Conservation (phyloP, 805 yeast species). For the Yueomyces sp. region DNA sequence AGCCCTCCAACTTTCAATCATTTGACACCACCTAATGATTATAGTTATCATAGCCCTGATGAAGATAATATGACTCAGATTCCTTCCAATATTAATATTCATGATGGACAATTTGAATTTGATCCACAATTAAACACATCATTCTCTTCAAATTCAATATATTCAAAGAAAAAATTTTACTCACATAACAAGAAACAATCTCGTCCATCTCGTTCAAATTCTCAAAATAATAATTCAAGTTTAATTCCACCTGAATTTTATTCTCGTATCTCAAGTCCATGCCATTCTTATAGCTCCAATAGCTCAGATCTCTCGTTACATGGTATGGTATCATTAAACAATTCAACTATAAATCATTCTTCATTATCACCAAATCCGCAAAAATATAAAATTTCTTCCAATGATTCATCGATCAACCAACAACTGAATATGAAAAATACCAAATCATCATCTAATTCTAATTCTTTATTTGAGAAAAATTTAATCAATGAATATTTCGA, state of each 20-base stretch:
- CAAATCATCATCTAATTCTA: background rate
- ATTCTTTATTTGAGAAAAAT: conserved; percentile 13
- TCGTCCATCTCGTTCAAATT: no score
- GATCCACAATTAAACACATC: background rate
- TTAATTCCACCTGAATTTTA: conserved; percentile 26
- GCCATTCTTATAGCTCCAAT: conserved; percentile 15
- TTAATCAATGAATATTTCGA: conserved; percentile 21
- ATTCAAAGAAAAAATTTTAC: no score
- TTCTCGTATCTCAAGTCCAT: conserved; percentile 21
- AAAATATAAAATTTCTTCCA: no score
- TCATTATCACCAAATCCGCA: no score
- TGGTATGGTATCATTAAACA: conserved; percentile 1
- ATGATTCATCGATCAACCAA: no score
- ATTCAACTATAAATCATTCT: background rate
- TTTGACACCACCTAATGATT: background rate
- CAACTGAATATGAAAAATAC: no score
- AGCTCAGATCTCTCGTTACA: conserved; percentile 18
- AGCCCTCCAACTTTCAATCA: background rate
- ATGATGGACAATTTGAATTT: conserved; percentile 20
- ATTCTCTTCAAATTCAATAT: no score
- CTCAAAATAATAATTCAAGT: conserved; percentile 2
- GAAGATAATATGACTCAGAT: background rate
- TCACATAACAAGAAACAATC: no score
- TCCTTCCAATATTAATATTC: conserved; percentile 19
- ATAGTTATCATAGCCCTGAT: background rate